These are phyloP conservation scores for Phialophora verrucosa DNA, from an alignment of 2,329 filamentous ascomycete genomes.

Conservation along the genomic window DNA sequence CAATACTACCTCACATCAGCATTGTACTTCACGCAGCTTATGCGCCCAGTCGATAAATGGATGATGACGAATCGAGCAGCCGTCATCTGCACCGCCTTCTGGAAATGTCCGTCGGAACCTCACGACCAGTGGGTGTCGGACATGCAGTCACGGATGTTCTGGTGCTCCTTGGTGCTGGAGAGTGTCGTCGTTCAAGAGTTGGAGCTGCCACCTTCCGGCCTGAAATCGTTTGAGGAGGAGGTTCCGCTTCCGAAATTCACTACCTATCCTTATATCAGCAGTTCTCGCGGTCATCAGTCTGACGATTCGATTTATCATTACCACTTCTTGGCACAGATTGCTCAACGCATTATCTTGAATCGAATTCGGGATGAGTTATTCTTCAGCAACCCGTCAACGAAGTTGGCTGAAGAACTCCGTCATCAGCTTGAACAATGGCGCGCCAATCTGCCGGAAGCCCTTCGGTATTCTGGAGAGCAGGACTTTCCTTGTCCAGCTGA, in stretches of 20 bases:
- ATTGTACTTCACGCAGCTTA: slow-evolving; percentile 59
- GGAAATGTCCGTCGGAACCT: slow-evolving; percentile 48
- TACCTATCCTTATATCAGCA: slow-evolving; percentile 48
- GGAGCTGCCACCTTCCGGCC: slow-evolving; percentile 57
- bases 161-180: slow-evolving; percentile 63
- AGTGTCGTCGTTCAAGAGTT: slow-evolving; percentile 62
- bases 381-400: slow-evolving; percentile 53
- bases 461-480: slow-evolving; percentile 52
- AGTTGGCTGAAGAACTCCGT: slow-evolving; percentile 58
- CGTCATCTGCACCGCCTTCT: slow-evolving; percentile 53
- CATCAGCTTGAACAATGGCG: slow-evolving; percentile 64
- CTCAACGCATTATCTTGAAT: slow-evolving; percentile 62
- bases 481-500: slow-evolving; percentile 25
- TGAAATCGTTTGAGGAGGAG: slow-evolving; percentile 58
- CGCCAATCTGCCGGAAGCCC: slow-evolving; percentile 54
- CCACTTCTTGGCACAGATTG: slow-evolving; percentile 63
- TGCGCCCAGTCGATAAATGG: slow-evolving; percentile 62
- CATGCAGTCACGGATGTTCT: slow-evolving; percentile 62
- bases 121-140: slow-evolving; percentile 60
- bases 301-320: slow-evolving; percentile 63
- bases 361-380: slow-evolving; percentile 54
- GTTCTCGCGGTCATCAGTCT: slow-evolving; percentile 48
- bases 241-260: slow-evolving; percentile 62
- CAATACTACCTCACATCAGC: slow-evolving; percentile 61
- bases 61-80: slow-evolving; percentile 60